phyloP scores from a whole-genome alignment of 306 rosid species.

The Vigna trinervia region DNA sequence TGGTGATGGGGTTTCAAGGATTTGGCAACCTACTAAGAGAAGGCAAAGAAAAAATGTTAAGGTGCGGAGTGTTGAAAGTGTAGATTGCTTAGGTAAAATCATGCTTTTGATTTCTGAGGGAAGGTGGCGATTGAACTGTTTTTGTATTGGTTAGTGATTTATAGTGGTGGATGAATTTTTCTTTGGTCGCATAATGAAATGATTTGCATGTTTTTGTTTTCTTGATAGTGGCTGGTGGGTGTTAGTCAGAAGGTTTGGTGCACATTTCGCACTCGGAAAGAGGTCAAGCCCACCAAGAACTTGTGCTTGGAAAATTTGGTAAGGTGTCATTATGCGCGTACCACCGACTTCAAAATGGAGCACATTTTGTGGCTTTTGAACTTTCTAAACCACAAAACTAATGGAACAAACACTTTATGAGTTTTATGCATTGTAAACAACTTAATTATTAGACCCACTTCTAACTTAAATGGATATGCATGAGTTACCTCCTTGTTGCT shows the following conservation, averaged over 20 bases:
- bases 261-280: slow-evolving; percentile 29
- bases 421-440: slow-evolving; percentile 14
- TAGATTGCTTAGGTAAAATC: slow-evolving; percentile 18
- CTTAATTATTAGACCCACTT: slow-evolving; percentile 7
- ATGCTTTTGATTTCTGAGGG: slow-evolving; percentile 40
- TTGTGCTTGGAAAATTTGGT: slow-evolving; percentile 39
- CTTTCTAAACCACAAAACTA: slow-evolving; percentile 20
- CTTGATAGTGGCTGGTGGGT: slow-evolving; percentile 32
- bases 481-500: background rate
- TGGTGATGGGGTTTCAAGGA: slow-evolving; percentile 30
- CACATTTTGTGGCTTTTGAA: slow-evolving; percentile 32
- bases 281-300: slow-evolving; percentile 38
- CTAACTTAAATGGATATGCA: background rate
- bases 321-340: slow-evolving; percentile 38
- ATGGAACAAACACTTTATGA: slow-evolving; percentile 2
- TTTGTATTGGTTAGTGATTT: slow-evolving; percentile 24
- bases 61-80: slow-evolving; percentile 32
- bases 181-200: slow-evolving; percentile 1
- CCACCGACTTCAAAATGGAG: slow-evolving; percentile 40
- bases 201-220: background rate
- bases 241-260: slow-evolving; percentile 22
- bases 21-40: slow-evolving; percentile 39
- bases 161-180: slow-evolving; percentile 36
- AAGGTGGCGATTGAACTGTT: background rate
- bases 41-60: slow-evolving; percentile 31